Base-by-base conservation (phyloP, 2,329 filamentous ascomycete genomes). In the Sporothrix humicola region DNA sequence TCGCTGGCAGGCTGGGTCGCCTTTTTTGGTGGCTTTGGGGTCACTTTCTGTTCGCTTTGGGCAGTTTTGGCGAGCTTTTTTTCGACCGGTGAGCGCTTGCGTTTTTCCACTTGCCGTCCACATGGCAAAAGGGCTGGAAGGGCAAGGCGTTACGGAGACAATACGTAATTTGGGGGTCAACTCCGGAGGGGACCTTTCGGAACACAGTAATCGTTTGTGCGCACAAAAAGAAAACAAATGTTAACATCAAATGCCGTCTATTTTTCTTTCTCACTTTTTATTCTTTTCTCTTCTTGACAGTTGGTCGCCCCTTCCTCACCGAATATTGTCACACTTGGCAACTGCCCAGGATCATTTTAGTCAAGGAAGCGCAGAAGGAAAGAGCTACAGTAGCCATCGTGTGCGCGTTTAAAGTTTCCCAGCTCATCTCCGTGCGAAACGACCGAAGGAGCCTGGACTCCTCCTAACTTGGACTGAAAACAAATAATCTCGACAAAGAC, bases 81-180 rank as follows among this genome's bases (percentile, higher is more conserved):
- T 69, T 69, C 65, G 65, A 52, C 65, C 65, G 65, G 65, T 52
- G 65, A 69, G 65, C 46, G 65, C 65, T 69, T 69, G 65, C 65
- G 23, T 54, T 42, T 42, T 56, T 23, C 48, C 66, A 42, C 66
- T 52, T 20, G 65, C 46, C 65, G 65, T 54, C 65, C 65, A 69
- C 65, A 69, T 69, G 66, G 66, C 48, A 54, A 56, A 56, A 23
- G 52, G 52, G 20, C n/a, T n/a, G 20, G 10, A 23, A 56, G 23
- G 12, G 15, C 6, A 17, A 15, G 50, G 50, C 20, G n/a, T 10
- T 69, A 37, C 65, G 65, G 65, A 69, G 46, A 37, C 26, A n/a
- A 37, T 69, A 69, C 65, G 26, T 52, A 69, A 20, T 69, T 68
- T 52, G 20, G 44, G 9, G 42, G 59, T 12, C 59, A 44, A 20